A percentile compares a stretch with the other conserved stretches of the same genome.
Evolutionary conservation across 2,329 filamentous ascomycete species (phyloP).

Genomic region (Microsporum audouinii): DNA sequence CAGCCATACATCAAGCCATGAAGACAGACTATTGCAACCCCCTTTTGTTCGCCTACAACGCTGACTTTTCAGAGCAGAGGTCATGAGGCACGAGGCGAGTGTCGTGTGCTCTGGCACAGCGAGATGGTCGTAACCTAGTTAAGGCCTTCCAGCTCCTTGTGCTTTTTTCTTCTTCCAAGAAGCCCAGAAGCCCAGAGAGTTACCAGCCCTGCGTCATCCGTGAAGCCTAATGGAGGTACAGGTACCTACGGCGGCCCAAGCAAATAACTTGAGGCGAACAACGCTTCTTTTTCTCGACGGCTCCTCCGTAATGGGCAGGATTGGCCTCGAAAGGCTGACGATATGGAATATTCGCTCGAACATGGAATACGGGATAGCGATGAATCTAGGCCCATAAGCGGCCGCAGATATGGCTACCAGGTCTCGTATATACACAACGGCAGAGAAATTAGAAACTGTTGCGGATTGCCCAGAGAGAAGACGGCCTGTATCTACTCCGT

Average conservation of each 20-base stretch:
- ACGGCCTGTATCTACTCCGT: background rate
- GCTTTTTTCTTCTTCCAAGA: background rate
- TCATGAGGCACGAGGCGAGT: background rate
- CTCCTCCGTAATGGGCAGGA: background rate
- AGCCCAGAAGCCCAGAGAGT: background rate
- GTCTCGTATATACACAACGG: background rate
- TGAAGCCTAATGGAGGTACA: background rate
- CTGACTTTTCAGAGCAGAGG: background rate
- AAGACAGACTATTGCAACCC: background rate
- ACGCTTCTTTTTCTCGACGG: background rate
- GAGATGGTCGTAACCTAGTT: background rate
- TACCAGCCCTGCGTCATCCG: background rate
- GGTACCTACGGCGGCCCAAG: background rate
- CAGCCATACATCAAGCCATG: background rate
- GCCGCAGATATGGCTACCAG: background rate
- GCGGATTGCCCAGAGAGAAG: background rate
- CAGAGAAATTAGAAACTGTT: background rate
- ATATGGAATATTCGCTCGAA: background rate
- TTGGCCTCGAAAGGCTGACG: background rate
- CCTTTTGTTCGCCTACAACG: background rate
- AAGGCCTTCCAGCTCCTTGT: background rate
- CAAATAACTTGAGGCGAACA: background rate
- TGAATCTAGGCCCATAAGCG: background rate
- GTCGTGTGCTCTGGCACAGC: background rate
- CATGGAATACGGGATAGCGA: background rate